Percentiles rank a stretch among this genome's conserved stretches.
Conservation (phyloP, 2,329 filamentous ascomycete genomes). For the Neodidymelliopsis sp. region DNA sequence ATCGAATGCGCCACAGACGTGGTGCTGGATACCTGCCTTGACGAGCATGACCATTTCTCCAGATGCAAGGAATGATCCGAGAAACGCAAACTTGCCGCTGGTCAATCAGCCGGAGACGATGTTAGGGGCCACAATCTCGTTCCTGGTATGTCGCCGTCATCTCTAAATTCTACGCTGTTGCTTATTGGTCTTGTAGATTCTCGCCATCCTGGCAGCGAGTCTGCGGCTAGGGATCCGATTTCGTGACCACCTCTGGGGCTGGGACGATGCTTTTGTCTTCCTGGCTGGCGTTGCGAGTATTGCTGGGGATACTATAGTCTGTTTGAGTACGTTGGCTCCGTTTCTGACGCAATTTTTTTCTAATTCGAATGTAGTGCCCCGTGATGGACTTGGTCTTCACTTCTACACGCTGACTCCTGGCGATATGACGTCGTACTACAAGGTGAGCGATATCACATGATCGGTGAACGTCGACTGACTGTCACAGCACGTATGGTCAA, state of each 20-base stretch:
- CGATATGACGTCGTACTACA: slow-evolving; percentile 37
- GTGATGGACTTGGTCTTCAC: slow-evolving; percentile 44
- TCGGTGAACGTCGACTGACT: slow-evolving; percentile 1
- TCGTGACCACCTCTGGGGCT: slow-evolving; percentile 42
- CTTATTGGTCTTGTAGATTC: slow-evolving; percentile 24
- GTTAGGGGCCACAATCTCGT: slow-evolving; percentile 34
- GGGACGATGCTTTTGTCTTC: slow-evolving; percentile 46
- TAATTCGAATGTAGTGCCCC: slow-evolving; percentile 34
- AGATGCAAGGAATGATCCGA: slow-evolving; percentile 28
- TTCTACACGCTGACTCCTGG: slow-evolving; percentile 32
- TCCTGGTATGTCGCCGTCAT: slow-evolving; percentile 36
- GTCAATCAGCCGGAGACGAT: slow-evolving; percentile 42
- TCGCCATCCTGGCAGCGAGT: slow-evolving; percentile 36
- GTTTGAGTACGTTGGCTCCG: slow-evolving; percentile 35
- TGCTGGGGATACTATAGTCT: slow-evolving; percentile 39
- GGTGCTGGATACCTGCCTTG: not conserved
- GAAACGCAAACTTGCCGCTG: slow-evolving; percentile 39
- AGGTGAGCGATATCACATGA: slow-evolving; percentile 21
- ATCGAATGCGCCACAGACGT: slow-evolving; percentile 3
- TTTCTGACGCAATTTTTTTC: not conserved
- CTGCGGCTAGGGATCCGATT: slow-evolving; percentile 43
- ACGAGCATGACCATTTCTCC: slow-evolving; percentile 17
- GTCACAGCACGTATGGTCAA: slow-evolving; percentile 40
- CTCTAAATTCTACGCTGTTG: not conserved
- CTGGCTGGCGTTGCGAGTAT: slow-evolving; percentile 35